Evolutionary conservation across 2,329 filamentous ascomycete genomes (phyloP), one percentile per base, ranked within the genome.

Genomic region (Anthostomella pinea): DNA sequence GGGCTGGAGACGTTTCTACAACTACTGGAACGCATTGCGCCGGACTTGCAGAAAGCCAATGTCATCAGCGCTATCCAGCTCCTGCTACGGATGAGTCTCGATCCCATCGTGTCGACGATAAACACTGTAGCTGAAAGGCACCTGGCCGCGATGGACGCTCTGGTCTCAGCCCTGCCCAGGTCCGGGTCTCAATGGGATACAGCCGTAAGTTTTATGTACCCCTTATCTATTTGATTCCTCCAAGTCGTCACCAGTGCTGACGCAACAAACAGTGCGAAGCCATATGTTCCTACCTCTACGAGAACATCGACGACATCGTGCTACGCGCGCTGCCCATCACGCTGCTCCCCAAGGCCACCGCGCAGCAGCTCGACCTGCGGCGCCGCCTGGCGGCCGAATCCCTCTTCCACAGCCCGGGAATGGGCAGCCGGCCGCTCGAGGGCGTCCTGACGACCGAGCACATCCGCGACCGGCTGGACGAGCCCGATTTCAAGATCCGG

Each of bases 341-440:
- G 13, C 69, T 72, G 27, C 69, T 91, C 11, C 78, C 84, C 1
- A 64, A 73, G 8, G 67, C 64, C 5, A 70, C 66, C 3, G 51
- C 66, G 0, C 60, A 60, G 11, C 61, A 75, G 2, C 74, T 83
- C 43, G 74, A 82, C 22, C 65, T 91, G 18, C 75, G 82, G 20
- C 73, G 83, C 8, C 69, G 81, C 21, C 68, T 93, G 6, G 83
- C 86, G 3, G 65, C 83, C 5, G 72, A 75, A 1, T 81, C 79
- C 46, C 68, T 87, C 45, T 75, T 86, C 42, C 56, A 69, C 19
- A 68, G 80, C 45, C 50, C 66, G 1, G 45, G 58, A 1, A 62
- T 73, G 2, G 64, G 66, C 7, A 57, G 60, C 18, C 55, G 62
- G 9, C 58, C 67, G 17, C 62, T 72, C 1, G 63, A 74, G 36